Base-by-base conservation (phyloP, 768 basidiomycete species). In the Podaxis sp. region DNA sequence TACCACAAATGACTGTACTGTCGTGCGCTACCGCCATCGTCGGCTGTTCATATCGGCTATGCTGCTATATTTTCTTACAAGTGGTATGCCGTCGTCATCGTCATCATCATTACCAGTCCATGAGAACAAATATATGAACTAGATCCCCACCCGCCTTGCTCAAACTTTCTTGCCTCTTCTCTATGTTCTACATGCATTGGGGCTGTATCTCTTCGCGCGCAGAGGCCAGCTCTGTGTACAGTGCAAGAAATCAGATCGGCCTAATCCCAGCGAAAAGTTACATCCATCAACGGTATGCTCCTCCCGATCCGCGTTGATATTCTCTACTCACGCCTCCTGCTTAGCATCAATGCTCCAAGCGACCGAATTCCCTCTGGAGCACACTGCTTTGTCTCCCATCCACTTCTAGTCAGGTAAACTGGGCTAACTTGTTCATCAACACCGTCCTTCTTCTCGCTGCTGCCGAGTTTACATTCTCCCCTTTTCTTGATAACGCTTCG, bases 381-480 rank as follows among this genome's bases (percentile, higher is more conserved):
- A 47, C 76, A 51, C 50, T 76, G 12, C 69, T 79, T 47, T 76
- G 75, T 37, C 70, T 80, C 53, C 79, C 76, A 46, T 74, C 75
- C 4, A 63, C 69, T n/a, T 75, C 72, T 25, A 68, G 66, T 27
- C 61, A 66, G 37, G 66, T 77, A 54, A 73, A 72, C 25, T 55
- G 66, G 22, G 59, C 64, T 27, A 78, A 75, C 59, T 19, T 76
- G 37, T 47, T 69, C 49, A 69, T 79, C 38, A 77, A 79, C 61
- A 71, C 73, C 1, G 37, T 77, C 9, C 69, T 78, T 11, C 64
- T 77, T 22, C 40, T 72, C 25, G 74, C 73, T n/a, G 65, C 71
- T 24, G 67, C 70, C 27, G 90, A 93, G 69, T 81, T 86, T 64
- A 73, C 81, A 52, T 65, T 76, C 22, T 76, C 82, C 1, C 89